phyloP scores from a whole-genome alignment of 768 basidiomycete genomes.

The Lactifluus hygrophoroides region DNA sequence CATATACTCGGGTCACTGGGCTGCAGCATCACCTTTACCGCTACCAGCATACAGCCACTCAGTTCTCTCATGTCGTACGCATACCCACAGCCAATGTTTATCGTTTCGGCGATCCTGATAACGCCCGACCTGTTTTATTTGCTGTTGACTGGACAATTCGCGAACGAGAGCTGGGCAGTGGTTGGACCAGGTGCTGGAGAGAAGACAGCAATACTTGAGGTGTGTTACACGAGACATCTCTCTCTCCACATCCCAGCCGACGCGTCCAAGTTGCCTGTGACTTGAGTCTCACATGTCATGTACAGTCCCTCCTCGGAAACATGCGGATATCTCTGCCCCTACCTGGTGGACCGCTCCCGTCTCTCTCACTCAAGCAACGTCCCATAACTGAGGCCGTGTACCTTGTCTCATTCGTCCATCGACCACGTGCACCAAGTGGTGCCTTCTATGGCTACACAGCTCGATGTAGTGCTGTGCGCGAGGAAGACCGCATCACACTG shows the following conservation, averaged over 20 bases:
- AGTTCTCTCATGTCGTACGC: background rate
- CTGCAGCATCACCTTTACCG: no score
- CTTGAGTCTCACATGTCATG: no score
- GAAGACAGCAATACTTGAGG: constrained; percentile 58
- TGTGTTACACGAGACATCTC: no score
- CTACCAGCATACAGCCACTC: no score
- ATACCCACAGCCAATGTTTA: constrained; percentile 46
- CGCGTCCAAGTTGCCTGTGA: no score
- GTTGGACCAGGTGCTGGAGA: constrained; percentile 57
- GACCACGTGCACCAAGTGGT: constrained; percentile 45
- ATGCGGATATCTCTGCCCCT: constrained; percentile 59
- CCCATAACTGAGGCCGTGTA: constrained; percentile 40
- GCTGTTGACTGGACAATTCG: constrained; percentile 51
- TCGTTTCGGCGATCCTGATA: constrained; percentile 49
- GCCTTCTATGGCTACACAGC: constrained; percentile 92
- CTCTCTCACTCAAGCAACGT: constrained; percentile 37
- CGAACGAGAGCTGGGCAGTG: constrained; percentile 66
- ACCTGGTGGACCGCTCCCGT: constrained; percentile 72
- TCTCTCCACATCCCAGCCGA: no score
- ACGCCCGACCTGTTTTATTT: constrained; percentile 38
- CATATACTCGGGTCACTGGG: no score
- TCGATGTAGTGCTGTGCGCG: constrained; percentile 80
- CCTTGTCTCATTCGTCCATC: constrained; percentile 61
- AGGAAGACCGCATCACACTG: constrained; percentile 74
- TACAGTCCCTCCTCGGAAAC: constrained; percentile 62